Evolutionary conservation across 2,329 filamentous ascomycete genomes (phyloP), one percentile per base, ranked within the genome.

Genomic region (Zopfia rhizophila): DNA sequence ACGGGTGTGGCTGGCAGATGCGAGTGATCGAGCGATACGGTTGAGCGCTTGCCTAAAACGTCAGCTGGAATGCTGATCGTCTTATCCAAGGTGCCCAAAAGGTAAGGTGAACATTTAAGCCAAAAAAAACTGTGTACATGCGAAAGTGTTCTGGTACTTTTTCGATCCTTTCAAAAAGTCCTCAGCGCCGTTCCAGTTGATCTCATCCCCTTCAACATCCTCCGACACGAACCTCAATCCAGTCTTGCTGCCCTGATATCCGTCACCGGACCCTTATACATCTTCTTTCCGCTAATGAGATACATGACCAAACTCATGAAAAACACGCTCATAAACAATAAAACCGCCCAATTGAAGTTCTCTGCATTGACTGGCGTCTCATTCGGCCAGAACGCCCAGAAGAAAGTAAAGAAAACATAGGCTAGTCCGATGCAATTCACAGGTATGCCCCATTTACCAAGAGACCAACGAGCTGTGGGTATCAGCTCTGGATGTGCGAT

Each of bases 381-480:
- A 13, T 49, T 50, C 3, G 63, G 63, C 72, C 72, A 75, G 52
- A 71, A 68, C 7, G 60, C 61, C 70, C 70, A 75, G 53, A 75
- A 71, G 39, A 70, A 65, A 5, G 58, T 51, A 56, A 66, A 72
- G 22, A 40, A 21, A 1, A 57, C 51, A 43, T 75, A 75, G 8
- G 54, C 1, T 10, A 73, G 30, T 0, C 62, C 72, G 5, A 70
- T 21, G 5, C 46, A 28, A 28, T 75, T 76, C 38, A 75, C 49
- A 2, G 56, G 46, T 6, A 69, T 31, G 7, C 72, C 72, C 29
- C 54, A 65, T 25, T 49, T 48, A 0, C 73, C 72, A 3, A 75
- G 55, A 18, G 63, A 65, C 70, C 70, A 76, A 3, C 63, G 59
- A 4, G 63, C 65, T 2, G 36, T 30, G 7, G 63, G 61, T 0